phyloP scores from a whole-genome alignment of 2,329 filamentous ascomycete species.

The Pseudocercospora cruenta region DNA sequence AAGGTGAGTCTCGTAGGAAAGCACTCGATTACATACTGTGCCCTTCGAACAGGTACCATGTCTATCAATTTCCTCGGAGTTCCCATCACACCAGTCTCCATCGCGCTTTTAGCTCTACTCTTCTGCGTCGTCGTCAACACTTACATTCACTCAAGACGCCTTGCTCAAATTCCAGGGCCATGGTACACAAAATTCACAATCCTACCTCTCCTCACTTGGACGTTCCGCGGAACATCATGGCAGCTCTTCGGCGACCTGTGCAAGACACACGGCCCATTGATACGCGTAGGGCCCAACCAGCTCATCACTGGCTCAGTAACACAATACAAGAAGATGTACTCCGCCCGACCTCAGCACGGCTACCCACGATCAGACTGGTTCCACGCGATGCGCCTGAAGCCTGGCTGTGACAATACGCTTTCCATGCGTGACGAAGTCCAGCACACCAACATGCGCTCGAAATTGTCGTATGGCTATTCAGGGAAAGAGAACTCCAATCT shows the following conservation, averaged over 20 bases:
- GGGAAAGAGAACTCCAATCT: slow-evolving; percentile 19
- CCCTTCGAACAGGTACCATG: background rate
- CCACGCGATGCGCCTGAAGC: slow-evolving; percentile 16
- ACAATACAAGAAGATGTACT: slow-evolving; percentile 18
- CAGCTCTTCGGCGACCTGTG: slow-evolving; percentile 11
- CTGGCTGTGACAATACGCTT: slow-evolving; percentile 17
- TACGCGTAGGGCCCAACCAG: slow-evolving; percentile 14
- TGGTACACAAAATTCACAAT: slow-evolving; percentile 9
- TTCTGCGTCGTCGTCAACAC: background rate
- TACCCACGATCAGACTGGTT: slow-evolving; percentile 20
- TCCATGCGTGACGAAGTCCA: slow-evolving; percentile 8
- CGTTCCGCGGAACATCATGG: slow-evolving; percentile 7
- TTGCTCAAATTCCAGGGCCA: slow-evolving; percentile 16
- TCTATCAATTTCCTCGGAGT: too few species aligned
- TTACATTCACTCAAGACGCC: background rate
- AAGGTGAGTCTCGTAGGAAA: too few species aligned
- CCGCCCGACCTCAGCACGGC: background rate
- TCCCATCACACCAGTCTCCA: too few species aligned
- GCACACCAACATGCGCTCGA: slow-evolving; percentile 11
- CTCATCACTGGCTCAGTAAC: slow-evolving; percentile 16
- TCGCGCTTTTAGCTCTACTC: too few species aligned
- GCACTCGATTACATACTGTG: background rate
- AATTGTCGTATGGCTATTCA: slow-evolving; percentile 14
- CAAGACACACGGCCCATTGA: slow-evolving; percentile 3
- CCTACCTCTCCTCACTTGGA: slow-evolving; percentile 15